Evolutionary conservation across 2,329 filamentous ascomycete genomes (phyloP), one percentile per base, ranked within the genome.

Genomic region (Exophiala oligosperma): DNA sequence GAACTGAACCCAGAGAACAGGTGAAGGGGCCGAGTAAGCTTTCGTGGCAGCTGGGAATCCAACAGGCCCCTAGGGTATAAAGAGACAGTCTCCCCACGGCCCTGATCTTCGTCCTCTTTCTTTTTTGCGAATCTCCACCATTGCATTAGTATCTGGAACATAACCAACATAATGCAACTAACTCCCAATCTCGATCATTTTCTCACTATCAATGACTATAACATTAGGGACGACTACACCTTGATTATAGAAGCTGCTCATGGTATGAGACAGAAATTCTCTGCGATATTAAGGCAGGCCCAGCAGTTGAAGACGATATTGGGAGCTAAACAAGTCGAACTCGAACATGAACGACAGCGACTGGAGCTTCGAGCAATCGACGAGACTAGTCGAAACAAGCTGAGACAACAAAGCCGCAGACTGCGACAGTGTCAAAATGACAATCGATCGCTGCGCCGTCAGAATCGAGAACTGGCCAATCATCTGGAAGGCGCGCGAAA

Each of bases 401-500:
- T 49, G 4, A 23, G 46, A 29, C 17, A 23, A 29, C 46, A 49
- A 49, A 14, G 4, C 46, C 4, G 26, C 46, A 49, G 21, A 5
- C n/a, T 49, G 46, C 46, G 46, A 29, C 46, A 29, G 46, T 49
- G 46, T 29, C 28, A 49, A 29, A 21, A 49, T 24, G 46, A 23
- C 5, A 6, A 49, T 28, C 3, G n/a, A 49, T 23, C 26, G 46
- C 23, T 49, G 8, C 46, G 46, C 17, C 17, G 5, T n/a, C 46
- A 28, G 21, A 28, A 49, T 29, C 4, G n/a, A 49, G 46, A 5
- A n/a, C 4, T 49, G 46, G 46, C 26, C 46, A 29, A 14, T 29
- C 6, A 29, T 17, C 46, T 49, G 46, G 46, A n/a, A n/a, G n/a
- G n/a, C n/a, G 46, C 46, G 46, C 46, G 46, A 24, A 49, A 49